Percentiles rank a stretch among this genome's conserved stretches.
These are phyloP conservation scores for Venturia aucupariae DNA, from an alignment of 2,329 filamentous ascomycete species.

Conservation along the genomic window DNA sequence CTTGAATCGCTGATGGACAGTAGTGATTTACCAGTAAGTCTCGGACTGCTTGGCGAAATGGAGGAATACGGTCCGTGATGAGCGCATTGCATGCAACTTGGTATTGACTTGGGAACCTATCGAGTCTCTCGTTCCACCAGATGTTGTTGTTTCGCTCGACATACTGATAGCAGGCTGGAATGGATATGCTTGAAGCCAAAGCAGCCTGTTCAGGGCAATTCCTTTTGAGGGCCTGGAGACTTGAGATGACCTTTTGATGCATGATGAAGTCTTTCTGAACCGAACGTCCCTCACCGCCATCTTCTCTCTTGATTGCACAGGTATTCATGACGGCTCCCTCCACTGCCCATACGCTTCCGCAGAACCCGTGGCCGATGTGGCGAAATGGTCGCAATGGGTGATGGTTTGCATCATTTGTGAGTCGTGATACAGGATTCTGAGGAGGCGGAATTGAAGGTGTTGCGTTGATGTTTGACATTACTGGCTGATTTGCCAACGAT, in stretches of 20 bases:
- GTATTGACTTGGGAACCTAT: slow-evolving; percentile 21
- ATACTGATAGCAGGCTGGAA: background rate
- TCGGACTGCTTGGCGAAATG: slow-evolving; percentile 22
- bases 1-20: slow-evolving; percentile 21
- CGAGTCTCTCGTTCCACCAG: slow-evolving; percentile 16
- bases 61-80: slow-evolving; percentile 27
- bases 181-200: slow-evolving; percentile 15
- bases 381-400: background rate
- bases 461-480: background rate
- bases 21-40: slow-evolving; percentile 26
- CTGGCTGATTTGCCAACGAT: background rate
- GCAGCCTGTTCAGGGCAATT: background rate
- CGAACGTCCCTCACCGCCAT: slow-evolving; percentile 16
- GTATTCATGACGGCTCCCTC: background rate
- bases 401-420: background rate
- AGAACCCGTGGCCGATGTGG: slow-evolving; percentile 21
- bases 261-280: slow-evolving; percentile 17
- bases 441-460: background rate
- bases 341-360: slow-evolving; percentile 17
- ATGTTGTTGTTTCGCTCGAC: slow-evolving; percentile 5
- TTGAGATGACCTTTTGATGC: slow-evolving; percentile 12
- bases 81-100: slow-evolving; percentile 29
- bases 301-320: slow-evolving; percentile 16
- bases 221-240: background rate
- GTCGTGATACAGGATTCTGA: background rate